A percentile compares a stretch with the other conserved stretches of the same genome.
Evolutionary conservation across 2,329 filamentous ascomycete genomes (phyloP).

Genomic region (Metarhizium humberi): DNA sequence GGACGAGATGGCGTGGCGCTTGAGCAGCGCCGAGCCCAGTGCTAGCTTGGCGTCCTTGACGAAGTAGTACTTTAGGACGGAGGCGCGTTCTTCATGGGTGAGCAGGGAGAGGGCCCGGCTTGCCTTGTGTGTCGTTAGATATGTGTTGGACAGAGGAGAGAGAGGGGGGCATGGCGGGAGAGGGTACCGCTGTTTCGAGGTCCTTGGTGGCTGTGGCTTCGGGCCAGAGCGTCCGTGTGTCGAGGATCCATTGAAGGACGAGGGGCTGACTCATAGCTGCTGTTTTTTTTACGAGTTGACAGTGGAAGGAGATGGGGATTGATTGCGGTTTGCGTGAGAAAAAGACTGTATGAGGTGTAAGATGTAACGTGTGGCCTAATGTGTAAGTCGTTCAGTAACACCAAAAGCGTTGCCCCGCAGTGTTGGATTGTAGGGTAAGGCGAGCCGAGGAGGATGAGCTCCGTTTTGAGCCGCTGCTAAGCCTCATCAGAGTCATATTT

Average conservation of each 20-base stretch:
- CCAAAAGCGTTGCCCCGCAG: too few relatives aligned
- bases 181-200: slow-evolving; percentile 34
- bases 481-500: too few relatives aligned
- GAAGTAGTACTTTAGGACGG: slow-evolving; percentile 53
- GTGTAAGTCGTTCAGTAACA: too few relatives aligned
- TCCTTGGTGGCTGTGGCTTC: slow-evolving; percentile 37
- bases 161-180: slow-evolving; percentile 1
- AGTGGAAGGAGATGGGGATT: too few relatives aligned
- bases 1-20: slow-evolving; percentile 58
- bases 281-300: too few relatives aligned
- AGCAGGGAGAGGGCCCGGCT: slow-evolving; percentile 44
- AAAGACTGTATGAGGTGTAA: too few relatives aligned
- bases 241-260: slow-evolving; percentile 52
- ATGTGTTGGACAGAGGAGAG: background rate
- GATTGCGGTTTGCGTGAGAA: too few relatives aligned
- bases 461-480: too few relatives aligned
- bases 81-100: slow-evolving; percentile 42
- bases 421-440: too few relatives aligned
- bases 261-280: slow-evolving; percentile 14
- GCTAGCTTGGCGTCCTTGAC: slow-evolving; percentile 66
- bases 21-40: slow-evolving; percentile 63
- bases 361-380: too few relatives aligned
- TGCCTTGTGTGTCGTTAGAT: slow-evolving; percentile 30
- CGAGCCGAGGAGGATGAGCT: too few relatives aligned
- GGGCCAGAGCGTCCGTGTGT: slow-evolving; percentile 52